Percentiles rank a stretch among this genome's conserved stretches.
Conservation (phyloP, 176 grass and related monocot species). For the Zoysia japonica region DNA sequence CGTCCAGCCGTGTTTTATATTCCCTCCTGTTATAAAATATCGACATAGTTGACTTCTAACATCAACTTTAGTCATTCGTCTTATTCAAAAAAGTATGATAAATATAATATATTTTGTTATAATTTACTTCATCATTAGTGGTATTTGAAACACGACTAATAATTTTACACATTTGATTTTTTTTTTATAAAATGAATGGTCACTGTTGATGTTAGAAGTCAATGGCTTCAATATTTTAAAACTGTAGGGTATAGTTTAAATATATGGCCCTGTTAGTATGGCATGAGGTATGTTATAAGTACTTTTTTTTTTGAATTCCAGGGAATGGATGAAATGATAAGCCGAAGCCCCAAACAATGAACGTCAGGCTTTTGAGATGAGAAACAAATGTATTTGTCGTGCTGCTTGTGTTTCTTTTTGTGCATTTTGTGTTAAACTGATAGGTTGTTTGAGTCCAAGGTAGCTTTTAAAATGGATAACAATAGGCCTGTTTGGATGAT, state of each 20-base stretch:
- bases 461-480: neutral
- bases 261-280: slow-evolving; percentile 14
- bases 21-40: too few species aligned
- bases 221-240: too few species aligned
- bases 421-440: slow-evolving; percentile 3
- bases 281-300: neutral
- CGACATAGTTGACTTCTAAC: too few species aligned
- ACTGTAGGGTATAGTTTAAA: neutral
- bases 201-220: too few species aligned
- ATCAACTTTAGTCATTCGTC: too few species aligned
- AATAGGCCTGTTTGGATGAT: neutral
- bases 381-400: neutral
- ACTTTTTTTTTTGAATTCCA: neutral
- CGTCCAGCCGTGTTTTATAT: too few species aligned
- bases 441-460: slow-evolving; percentile 1
- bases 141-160: too few species aligned
- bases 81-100: too few species aligned
- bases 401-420: slow-evolving; percentile 1
- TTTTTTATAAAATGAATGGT: too few species aligned
- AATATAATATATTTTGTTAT: too few species aligned
- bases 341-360: slow-evolving; percentile 26
- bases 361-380: neutral
- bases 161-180: too few species aligned
- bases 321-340: slow-evolving; percentile 7
- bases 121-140: too few species aligned